Evolutionary conservation across 2,329 filamentous ascomycete species (phyloP).

Genomic region (Apiospora phragmitis): DNA sequence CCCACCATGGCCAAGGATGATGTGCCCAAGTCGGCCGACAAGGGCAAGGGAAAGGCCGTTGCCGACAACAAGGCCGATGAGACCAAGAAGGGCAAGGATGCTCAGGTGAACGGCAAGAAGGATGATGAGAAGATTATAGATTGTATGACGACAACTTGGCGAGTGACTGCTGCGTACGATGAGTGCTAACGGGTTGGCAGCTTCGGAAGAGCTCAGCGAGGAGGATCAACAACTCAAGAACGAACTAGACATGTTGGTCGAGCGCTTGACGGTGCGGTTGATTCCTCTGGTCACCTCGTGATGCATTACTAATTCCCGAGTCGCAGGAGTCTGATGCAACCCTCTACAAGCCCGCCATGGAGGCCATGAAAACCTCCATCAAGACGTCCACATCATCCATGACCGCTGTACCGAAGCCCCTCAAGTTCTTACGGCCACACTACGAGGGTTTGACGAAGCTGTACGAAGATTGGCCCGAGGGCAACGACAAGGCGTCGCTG

Average conservation of each 20-base stretch:
- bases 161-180: not conserved
- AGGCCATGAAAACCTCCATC: constrained; percentile 97
- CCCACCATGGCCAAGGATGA: constrained; percentile 89
- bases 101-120: constrained; percentile 73
- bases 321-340: constrained; percentile 77
- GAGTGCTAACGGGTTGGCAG: constrained; percentile 37
- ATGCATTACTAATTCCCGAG: not conserved
- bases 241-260: constrained; percentile 96
- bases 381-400: constrained; percentile 99
- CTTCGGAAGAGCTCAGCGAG: constrained; percentile 87
- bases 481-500: constrained; percentile 83
- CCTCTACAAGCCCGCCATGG: constrained; percentile 88
- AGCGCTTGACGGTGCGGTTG: constrained; percentile 76
- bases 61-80: constrained; percentile 60
- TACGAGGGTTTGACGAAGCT: constrained; percentile 86
- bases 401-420: constrained; percentile 96
- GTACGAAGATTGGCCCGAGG: constrained; percentile 85
- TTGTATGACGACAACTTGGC: constrained; percentile 34
- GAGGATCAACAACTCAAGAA: constrained; percentile 98
- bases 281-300: not conserved
- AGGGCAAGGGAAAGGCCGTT: constrained; percentile 93
- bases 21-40: constrained; percentile 79
- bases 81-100: constrained; percentile 60
- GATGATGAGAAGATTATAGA: constrained; percentile 62
- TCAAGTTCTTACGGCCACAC: constrained; percentile 96